These are phyloP conservation scores for Rhodofomes roseus DNA, from an alignment of 1,284 basidiomycete species.

Conservation along the genomic window DNA sequence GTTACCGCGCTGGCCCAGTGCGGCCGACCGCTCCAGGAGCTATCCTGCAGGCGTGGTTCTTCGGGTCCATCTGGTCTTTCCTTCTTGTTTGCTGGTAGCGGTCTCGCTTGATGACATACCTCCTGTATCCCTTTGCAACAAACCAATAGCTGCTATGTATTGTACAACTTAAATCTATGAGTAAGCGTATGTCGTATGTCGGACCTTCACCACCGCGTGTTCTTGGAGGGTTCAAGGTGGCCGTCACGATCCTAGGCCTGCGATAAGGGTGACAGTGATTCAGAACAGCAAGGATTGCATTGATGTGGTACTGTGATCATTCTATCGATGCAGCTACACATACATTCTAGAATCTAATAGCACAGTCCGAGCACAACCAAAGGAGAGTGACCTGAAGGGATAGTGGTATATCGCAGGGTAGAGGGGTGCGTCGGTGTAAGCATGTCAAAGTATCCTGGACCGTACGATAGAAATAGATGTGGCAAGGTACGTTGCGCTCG, in stretches of 20 bases:
- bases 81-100: slow-evolving; percentile 12
- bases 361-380: neutral
- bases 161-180: slow-evolving; percentile 14
- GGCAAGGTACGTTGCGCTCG: neutral
- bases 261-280: too few species aligned
- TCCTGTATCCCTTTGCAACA: slow-evolving; percentile 10
- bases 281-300: neutral
- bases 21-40: slow-evolving; percentile 7
- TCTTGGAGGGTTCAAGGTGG: too few species aligned
- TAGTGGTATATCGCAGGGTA: neutral
- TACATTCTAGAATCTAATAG: neutral
- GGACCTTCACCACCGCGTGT: neutral
- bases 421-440: neutral
- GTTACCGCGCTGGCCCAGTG: slow-evolving; percentile 10
- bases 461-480: neutral
- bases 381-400: neutral
- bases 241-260: too few species aligned
- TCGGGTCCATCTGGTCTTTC: slow-evolving; percentile 10
- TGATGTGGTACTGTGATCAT: neutral
- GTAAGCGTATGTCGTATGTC: slow-evolving; percentile 2
- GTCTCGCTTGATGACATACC: slow-evolving; percentile 9
- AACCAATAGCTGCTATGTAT: slow-evolving; percentile 16
- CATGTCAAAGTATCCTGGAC: too few species aligned
- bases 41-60: slow-evolving; percentile 1
- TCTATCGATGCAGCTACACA: neutral